These are phyloP conservation scores for Corynascus novoguineensis DNA, from an alignment of 495 filamentous ascomycete genomes.

Conservation along the genomic window DNA sequence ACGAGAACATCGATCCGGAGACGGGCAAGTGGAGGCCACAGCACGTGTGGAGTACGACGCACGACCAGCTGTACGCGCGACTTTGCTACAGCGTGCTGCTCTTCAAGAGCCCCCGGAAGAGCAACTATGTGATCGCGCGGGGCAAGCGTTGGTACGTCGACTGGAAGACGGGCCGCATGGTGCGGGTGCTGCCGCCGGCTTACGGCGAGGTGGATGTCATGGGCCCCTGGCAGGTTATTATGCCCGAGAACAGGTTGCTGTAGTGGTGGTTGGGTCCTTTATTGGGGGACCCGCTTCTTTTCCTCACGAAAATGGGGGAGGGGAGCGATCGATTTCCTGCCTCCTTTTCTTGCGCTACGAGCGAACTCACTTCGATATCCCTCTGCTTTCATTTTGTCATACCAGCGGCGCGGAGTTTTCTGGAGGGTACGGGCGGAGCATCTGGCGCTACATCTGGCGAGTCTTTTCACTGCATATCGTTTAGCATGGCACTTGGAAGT, in stretches of 20 bases:
- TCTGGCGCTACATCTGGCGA: conserved; percentile 8
- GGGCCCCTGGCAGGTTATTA: conserved; percentile 35
- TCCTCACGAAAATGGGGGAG: too few relatives aligned
- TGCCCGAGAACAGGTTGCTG: conserved; percentile 31
- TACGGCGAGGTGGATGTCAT: conserved; percentile 37
- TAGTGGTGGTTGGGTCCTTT: conserved; percentile 10
- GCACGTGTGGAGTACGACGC: conserved; percentile 41
- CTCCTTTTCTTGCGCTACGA: conserved; percentile 1
- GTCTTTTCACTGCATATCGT: conserved; percentile 14
- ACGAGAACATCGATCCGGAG: conserved; percentile 32
- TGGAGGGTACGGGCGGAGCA: conserved; percentile 9
- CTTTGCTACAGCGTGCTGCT: conserved; percentile 49
- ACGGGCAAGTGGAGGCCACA: conserved; percentile 48
- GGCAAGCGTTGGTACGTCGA: conserved; percentile 46
- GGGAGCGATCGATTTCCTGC: too few relatives aligned
- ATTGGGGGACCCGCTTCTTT: background rate
- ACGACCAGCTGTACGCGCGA: conserved; percentile 50
- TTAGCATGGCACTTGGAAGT: conserved; percentile 7
- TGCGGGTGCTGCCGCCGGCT: conserved; percentile 36
- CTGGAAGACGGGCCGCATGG: conserved; percentile 42
- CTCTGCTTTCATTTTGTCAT: conserved; percentile 7
- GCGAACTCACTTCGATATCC: background rate
- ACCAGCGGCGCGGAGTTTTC: conserved; percentile 8
- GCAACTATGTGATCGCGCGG: conserved; percentile 40
- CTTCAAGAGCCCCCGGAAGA: conserved; percentile 40